A percentile compares a stretch with the other conserved stretches of the same genome.
These are phyloP conservation scores for Waitea zeae DNA, from an alignment of 1,284 basidiomycete genomes.

Conservation along the genomic window DNA sequence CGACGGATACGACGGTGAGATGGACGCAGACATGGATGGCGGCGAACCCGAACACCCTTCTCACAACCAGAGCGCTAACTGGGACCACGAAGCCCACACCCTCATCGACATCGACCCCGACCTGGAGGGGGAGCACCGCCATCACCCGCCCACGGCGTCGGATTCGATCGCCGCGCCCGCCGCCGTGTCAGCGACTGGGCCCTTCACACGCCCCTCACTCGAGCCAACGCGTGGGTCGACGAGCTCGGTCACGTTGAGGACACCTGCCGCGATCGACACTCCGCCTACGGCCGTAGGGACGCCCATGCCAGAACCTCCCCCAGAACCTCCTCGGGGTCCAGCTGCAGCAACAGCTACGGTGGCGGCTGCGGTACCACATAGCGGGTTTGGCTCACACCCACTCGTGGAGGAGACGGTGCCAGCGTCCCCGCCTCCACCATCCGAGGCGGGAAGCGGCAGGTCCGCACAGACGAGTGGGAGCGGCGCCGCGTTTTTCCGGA, in stretches of 20 bases:
- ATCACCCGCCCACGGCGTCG: background rate
- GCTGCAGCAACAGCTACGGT: conserved; percentile 4
- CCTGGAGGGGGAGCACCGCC: background rate
- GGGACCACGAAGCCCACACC: background rate
- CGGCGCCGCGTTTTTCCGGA: conserved; percentile 41
- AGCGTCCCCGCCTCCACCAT: conserved; percentile 38
- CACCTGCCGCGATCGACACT: background rate
- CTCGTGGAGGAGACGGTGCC: conserved; percentile 36
- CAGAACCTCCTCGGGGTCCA: conserved; percentile 1
- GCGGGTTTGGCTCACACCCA: conserved; percentile 35
- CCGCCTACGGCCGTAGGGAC: too few species aligned
- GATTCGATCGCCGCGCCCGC: background rate
- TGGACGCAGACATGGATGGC: background rate
- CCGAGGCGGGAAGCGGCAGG: conserved; percentile 35
- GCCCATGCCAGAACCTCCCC: background rate
- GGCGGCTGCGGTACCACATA: conserved; percentile 3
- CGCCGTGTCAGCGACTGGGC: too few species aligned
- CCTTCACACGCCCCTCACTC: too few species aligned
- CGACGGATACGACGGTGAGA: background rate
- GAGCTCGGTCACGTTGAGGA: background rate
- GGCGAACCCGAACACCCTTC: background rate
- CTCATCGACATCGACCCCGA: background rate
- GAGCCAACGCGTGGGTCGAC: background rate
- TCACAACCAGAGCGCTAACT: background rate
- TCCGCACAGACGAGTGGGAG: conserved; percentile 35